phyloP scores from a whole-genome alignment of 2,329 filamentous ascomycete species.

The Chrysoporthe deuterocubensis region DNA sequence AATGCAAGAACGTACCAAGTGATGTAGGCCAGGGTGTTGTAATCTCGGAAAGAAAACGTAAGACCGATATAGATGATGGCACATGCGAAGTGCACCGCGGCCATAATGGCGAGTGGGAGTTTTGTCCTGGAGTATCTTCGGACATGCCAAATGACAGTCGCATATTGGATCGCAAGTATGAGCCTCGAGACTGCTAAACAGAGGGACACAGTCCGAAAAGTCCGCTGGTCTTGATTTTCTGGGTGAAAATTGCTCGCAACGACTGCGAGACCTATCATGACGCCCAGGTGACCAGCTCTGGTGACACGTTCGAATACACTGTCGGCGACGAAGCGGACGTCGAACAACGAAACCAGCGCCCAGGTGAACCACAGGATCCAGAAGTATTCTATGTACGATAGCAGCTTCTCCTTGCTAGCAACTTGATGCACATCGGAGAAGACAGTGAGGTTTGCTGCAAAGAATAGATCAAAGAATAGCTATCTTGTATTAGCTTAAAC shows the following conservation, averaged over 20 bases:
- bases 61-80: slow-evolving; percentile 46
- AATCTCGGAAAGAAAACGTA: slow-evolving; percentile 44
- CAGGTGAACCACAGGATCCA: slow-evolving; percentile 69
- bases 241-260: slow-evolving; percentile 55
- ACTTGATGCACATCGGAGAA: slow-evolving; percentile 37
- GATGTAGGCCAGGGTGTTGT: slow-evolving; percentile 43
- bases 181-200: slow-evolving; percentile 57
- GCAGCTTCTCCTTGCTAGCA: slow-evolving; percentile 39
- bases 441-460: slow-evolving; percentile 17
- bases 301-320: slow-evolving; percentile 63
- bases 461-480: slow-evolving; percentile 23
- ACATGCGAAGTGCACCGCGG: slow-evolving; percentile 41
- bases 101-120: slow-evolving; percentile 8
- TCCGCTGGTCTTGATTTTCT: slow-evolving; percentile 40
- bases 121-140: slow-evolving; percentile 23
- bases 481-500: not conserved
- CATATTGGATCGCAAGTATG: slow-evolving; percentile 58
- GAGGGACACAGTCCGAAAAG: slow-evolving; percentile 48
- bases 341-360: slow-evolving; percentile 66
- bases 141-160: slow-evolving; percentile 48
- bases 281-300: slow-evolving; percentile 63
- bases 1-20: slow-evolving; percentile 60
- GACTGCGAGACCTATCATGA: slow-evolving; percentile 68
- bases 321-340: slow-evolving; percentile 68
- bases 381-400: slow-evolving; percentile 43